Conservation (phyloP, 495 filamentous ascomycete species). For the Podospora appendiculata region DNA sequence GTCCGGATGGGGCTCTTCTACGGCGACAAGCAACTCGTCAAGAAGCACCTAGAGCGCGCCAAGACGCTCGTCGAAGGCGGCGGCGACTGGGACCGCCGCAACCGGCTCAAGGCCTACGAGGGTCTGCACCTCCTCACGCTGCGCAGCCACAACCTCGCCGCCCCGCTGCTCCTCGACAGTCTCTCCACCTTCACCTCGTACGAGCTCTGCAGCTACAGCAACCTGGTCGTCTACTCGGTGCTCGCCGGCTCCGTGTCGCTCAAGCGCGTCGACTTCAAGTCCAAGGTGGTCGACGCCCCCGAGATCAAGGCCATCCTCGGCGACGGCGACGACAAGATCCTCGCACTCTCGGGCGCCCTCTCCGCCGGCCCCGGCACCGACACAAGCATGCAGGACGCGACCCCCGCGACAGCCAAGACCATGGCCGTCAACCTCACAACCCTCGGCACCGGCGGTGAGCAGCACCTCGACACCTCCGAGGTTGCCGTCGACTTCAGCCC, state of each 20-base stretch:
- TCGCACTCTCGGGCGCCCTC: constrained; percentile 66
- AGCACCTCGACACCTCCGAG: constrained; percentile 59
- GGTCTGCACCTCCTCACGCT: constrained; percentile 87
- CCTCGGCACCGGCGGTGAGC: constrained; percentile 57
- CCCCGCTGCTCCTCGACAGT: constrained; percentile 89
- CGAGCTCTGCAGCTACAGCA: constrained; percentile 92
- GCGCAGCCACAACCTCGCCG: constrained; percentile 80
- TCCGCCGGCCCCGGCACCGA: constrained; percentile 76
- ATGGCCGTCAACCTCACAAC: constrained; percentile 79
- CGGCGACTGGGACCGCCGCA: constrained; percentile 96
- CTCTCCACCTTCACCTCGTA: constrained; percentile 98
- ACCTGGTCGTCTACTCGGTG: constrained; percentile 89
- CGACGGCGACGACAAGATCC: constrained; percentile 75
- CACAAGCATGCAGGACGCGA: constrained; percentile 67
- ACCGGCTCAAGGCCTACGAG: constrained; percentile 97
- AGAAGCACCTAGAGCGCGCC: constrained; percentile 88
- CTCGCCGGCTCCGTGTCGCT: constrained; percentile 89
- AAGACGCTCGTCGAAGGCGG: constrained; percentile 85
- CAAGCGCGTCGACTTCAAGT: constrained; percentile 97
- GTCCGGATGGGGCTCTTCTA: constrained; percentile 95
- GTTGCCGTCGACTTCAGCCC: constrained; percentile 67
- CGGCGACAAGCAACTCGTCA: constrained; percentile 79
- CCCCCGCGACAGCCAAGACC: constrained; percentile 49
- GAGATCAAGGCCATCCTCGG: constrained; percentile 96
- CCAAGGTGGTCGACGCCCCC: constrained; percentile 93